Percentiles rank a stretch among this genome's conserved stretches.
phyloP scores from a whole-genome alignment of 306 rosid genomes.

The Quercus glauca region DNA sequence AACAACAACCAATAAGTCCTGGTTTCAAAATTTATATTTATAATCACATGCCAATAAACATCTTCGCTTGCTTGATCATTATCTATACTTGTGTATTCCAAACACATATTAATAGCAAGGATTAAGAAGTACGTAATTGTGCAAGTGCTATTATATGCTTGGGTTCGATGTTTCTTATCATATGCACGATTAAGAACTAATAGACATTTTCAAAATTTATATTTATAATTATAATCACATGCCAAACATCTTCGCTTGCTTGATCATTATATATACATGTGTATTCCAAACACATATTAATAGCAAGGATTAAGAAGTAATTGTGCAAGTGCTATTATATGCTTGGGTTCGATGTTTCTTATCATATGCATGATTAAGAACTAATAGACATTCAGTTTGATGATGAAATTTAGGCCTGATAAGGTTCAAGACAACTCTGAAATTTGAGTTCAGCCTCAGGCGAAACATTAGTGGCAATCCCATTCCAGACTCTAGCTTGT shows the following conservation, averaged over 20 bases:
- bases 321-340: slow-evolving; percentile 51
- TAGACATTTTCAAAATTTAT: slow-evolving; percentile 28
- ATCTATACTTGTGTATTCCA: not conserved
- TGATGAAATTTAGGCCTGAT: slow-evolving; percentile 57
- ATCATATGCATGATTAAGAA: slow-evolving; percentile 43
- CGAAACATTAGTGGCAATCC: slow-evolving; percentile 53
- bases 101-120: not conserved
- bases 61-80: not conserved
- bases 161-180: slow-evolving; percentile 57
- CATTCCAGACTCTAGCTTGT: slow-evolving; percentile 57
- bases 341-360: slow-evolving; percentile 54
- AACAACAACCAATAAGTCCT: too few relatives aligned
- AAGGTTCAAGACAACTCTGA: slow-evolving; percentile 49
- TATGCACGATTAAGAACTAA: slow-evolving; percentile 43
- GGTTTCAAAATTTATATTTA: too few relatives aligned
- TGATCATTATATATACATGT: not conserved
- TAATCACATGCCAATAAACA: not conserved
- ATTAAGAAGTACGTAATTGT: slow-evolving; percentile 24
- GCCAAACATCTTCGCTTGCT: not conserved
- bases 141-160: slow-evolving; percentile 52
- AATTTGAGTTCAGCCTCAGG: slow-evolving; percentile 41
- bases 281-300: not conserved
- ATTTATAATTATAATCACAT: not conserved
- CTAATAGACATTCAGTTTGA: slow-evolving; percentile 46
- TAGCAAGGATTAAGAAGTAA: slow-evolving; percentile 17